These are phyloP conservation scores for Cercospora sesami DNA, from an alignment of 2,329 filamentous ascomycete species.

Conservation along the genomic window DNA sequence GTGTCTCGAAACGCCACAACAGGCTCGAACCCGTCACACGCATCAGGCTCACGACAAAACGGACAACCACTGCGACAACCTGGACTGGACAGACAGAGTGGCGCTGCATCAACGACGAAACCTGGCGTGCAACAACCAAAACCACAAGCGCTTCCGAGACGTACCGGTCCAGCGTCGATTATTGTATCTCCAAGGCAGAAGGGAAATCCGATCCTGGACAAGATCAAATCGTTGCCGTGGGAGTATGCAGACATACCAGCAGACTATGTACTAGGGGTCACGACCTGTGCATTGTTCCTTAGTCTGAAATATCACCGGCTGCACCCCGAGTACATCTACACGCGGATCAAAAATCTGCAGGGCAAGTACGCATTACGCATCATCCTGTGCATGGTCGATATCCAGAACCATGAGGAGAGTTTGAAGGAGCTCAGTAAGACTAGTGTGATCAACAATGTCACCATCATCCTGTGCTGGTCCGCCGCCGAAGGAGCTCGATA, in stretches of 20 bases:
- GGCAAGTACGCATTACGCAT: conserved; percentile 85
- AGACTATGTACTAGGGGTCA: conserved; percentile 84
- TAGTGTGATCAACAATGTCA: conserved; percentile 87
- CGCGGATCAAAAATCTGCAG: conserved; percentile 78
- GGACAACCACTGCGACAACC: conserved; percentile 20
- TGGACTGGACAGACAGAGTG: conserved; percentile 28
- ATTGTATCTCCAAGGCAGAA: conserved; percentile 90
- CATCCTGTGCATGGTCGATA: conserved; percentile 88
- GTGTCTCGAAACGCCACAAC: conserved; percentile 27
- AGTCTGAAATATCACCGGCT: conserved; percentile 96
- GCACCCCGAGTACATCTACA: conserved; percentile 97
- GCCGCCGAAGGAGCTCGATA: conserved; percentile 92
- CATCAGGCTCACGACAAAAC: conserved; percentile 18
- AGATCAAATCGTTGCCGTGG: conserved; percentile 81
- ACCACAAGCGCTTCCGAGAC: conserved; percentile 75
- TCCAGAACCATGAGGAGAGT: conserved; percentile 87
- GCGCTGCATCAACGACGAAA: conserved; percentile 23
- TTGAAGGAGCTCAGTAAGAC: conserved; percentile 91
- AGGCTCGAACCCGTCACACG: conserved; percentile 22
- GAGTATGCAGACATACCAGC: conserved; percentile 97
- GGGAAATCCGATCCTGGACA: conserved; percentile 86
- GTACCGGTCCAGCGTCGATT: conserved; percentile 70
- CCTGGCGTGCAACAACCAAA: conserved; percentile 64
- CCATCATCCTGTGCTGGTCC: conserved; percentile 89
- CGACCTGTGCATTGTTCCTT: conserved; percentile 88